These are phyloP conservation scores for Punctularia strigosozonata DNA, from an alignment of 768 basidiomycete species.

Conservation along the genomic window DNA sequence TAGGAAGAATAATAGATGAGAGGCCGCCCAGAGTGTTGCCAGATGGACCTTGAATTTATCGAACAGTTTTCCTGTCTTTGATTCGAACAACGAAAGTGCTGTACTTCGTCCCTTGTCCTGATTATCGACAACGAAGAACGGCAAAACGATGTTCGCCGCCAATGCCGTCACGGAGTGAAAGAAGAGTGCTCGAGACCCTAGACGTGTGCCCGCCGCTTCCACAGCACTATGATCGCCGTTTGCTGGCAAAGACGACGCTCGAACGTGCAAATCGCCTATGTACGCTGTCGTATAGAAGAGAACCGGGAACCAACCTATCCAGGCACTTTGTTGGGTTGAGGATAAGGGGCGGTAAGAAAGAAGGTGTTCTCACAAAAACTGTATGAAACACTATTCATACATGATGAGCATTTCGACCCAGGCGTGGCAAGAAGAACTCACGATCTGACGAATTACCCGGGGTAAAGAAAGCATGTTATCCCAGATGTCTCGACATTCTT, in stretches of 20 bases:
- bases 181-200: conserved; percentile 78
- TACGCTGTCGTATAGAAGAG: conserved; percentile 84
- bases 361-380: conserved; percentile 56
- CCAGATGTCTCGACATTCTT: too few relatives aligned
- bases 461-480: conserved; percentile 29
- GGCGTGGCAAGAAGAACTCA: conserved; percentile 17
- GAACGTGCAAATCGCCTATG: conserved; percentile 78
- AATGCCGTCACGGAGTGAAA: conserved; percentile 64
- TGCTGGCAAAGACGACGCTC: conserved; percentile 19
- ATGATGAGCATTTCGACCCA: background rate
- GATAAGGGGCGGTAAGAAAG: background rate
- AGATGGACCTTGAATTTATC: conserved; percentile 47
- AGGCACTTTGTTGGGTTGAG: conserved; percentile 35
- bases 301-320: conserved; percentile 88
- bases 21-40: conserved; percentile 65
- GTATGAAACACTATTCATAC: conserved; percentile 49
- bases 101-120: conserved; percentile 2
- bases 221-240: conserved; percentile 18
- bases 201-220: conserved; percentile 57
- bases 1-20: conserved; percentile 58
- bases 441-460: conserved; percentile 30
- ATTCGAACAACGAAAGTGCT: too few relatives aligned
- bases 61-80: conserved; percentile 4
- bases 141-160: conserved; percentile 54
- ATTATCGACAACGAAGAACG: conserved; percentile 38